Evolutionary conservation across 164 flowering plant species (phyloP).

Genomic region (Liquidambar formosana): DNA sequence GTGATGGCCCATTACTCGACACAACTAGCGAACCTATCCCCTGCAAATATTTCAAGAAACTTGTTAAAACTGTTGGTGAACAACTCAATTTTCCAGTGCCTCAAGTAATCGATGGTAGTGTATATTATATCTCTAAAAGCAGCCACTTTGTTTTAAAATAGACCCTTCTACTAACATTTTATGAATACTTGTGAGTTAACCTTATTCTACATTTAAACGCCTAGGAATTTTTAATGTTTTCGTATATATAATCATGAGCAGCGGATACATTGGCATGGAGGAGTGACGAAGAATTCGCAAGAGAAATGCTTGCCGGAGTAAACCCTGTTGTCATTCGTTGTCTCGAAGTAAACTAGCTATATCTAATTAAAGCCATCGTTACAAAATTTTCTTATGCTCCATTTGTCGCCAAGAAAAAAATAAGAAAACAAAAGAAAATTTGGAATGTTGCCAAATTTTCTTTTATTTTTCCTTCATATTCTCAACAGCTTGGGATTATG

Average conservation of each 20-base stretch:
- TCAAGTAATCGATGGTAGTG: conserved; percentile 66
- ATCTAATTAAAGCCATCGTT: background rate
- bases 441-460: too few relatives aligned
- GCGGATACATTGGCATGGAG: conserved; percentile 66
- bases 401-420: background rate
- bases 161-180: too few relatives aligned
- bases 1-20: conserved; percentile 31
- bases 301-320: too few relatives aligned
- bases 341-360: conserved; percentile 48
- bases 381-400: too few relatives aligned
- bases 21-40: conserved; percentile 41
- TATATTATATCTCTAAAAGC: background rate
- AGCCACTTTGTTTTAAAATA: background rate
- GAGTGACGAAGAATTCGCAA: too few relatives aligned
- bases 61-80: conserved; percentile 46
- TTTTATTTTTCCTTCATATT: background rate
- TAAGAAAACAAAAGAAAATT: background rate
- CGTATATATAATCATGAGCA: too few relatives aligned
- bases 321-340: too few relatives aligned
- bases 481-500: too few relatives aligned
- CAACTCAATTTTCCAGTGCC: conserved; percentile 62
- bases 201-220: too few relatives aligned
- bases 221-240: background rate
- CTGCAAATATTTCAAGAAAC: conserved; percentile 42
- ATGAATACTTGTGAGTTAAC: too few relatives aligned